These are phyloP conservation scores for Backusella psychrophila DNA, from an alignment of 192 early-diverging fungal species.

Conservation along the genomic window DNA sequence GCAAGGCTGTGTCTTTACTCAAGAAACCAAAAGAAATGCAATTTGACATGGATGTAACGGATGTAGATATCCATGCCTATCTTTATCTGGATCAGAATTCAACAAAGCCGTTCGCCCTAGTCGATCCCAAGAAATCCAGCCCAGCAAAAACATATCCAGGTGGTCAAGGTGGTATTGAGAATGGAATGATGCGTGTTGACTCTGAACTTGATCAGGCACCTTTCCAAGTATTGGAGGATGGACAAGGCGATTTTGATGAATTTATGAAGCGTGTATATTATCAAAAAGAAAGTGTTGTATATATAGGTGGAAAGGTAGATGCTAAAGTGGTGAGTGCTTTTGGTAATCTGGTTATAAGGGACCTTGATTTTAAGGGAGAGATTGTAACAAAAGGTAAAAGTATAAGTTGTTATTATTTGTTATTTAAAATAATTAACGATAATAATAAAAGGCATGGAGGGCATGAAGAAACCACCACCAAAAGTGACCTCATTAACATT, in stretches of 20 bases:
- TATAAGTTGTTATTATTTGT: background rate
- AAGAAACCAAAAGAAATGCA: constrained; percentile 33
- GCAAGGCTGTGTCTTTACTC: constrained; percentile 27
- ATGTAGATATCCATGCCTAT: constrained; percentile 25
- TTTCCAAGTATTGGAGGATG: constrained; percentile 23
- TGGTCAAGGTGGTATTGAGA: background rate
- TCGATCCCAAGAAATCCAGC: constrained; percentile 17
- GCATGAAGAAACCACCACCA: constrained; percentile 34
- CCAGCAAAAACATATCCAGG: constrained; percentile 17
- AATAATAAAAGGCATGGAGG: constrained; percentile 26
- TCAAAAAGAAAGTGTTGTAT: constrained; percentile 10
- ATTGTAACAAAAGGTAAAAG: constrained; percentile 33
- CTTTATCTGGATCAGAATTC: constrained; percentile 18
- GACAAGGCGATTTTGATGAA: constrained; percentile 33
- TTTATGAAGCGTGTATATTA: constrained; percentile 29
- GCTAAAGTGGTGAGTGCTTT: constrained; percentile 29
- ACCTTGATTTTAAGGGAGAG: constrained; percentile 31
- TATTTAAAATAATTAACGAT: background rate
- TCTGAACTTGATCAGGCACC: constrained; percentile 26
- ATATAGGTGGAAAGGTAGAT: constrained; percentile 29
- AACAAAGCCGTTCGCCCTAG: constrained; percentile 27
- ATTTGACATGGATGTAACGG: constrained; percentile 24
- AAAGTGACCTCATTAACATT: constrained; percentile 20
- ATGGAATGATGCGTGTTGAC: constrained; percentile 18
- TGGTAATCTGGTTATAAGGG: constrained; percentile 23